phyloP scores from a whole-genome alignment of 2,329 filamentous ascomycete genomes.

The Pestalotiopsis sp. region DNA sequence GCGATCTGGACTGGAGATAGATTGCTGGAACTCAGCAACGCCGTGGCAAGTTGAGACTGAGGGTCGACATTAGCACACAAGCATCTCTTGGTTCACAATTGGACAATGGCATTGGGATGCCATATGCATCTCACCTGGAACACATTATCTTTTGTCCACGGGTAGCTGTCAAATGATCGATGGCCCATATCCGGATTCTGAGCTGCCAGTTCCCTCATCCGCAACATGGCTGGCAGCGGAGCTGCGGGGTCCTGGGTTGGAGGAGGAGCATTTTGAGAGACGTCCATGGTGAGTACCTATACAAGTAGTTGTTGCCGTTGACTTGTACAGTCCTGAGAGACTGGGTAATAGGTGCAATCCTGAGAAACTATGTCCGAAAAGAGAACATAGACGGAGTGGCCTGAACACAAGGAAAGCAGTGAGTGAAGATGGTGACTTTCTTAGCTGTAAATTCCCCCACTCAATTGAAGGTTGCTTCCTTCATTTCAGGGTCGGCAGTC shows the following conservation, averaged over 20 bases:
- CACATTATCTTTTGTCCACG: slow-evolving; percentile 16
- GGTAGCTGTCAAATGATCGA: slow-evolving; percentile 17
- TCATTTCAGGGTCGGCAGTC: not conserved
- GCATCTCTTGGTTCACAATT: not conserved
- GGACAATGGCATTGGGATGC: not conserved
- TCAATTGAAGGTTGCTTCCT: not conserved
- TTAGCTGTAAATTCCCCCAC: not conserved
- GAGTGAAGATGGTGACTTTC: not conserved
- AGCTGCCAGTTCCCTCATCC: slow-evolving; percentile 27
- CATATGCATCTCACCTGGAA: slow-evolving; percentile 12
- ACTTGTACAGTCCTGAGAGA: not conserved
- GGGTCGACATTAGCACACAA: not conserved
- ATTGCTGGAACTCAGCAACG: slow-evolving; percentile 4
- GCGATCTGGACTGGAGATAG: slow-evolving; percentile 8
- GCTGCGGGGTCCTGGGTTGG: not conserved
- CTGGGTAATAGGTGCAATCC: too few relatives aligned
- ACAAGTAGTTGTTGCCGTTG: not conserved
- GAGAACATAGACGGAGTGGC: not conserved
- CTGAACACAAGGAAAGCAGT: not conserved
- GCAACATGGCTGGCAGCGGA: slow-evolving; percentile 15
- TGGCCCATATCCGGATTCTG: slow-evolving; percentile 22
- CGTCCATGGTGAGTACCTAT: not conserved
- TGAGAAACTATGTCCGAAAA: too few relatives aligned
- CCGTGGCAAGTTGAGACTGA: slow-evolving; percentile 13
- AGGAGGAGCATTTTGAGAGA: not conserved